These are phyloP conservation scores for Carex arenaria DNA, from an alignment of 202 grass and related monocot species.

Conservation along the genomic window DNA sequence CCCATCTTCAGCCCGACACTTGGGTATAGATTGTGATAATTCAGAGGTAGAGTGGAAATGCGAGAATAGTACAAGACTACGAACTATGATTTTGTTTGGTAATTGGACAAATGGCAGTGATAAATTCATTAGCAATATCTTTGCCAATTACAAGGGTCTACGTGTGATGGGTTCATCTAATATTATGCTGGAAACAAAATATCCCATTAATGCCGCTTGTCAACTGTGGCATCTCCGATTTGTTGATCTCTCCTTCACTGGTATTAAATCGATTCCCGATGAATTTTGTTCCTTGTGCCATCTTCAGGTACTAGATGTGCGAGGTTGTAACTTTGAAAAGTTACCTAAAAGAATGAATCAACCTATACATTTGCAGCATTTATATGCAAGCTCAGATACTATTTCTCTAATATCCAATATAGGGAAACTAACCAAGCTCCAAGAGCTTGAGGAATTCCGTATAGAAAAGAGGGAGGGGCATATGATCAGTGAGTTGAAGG, in stretches of 20 bases:
- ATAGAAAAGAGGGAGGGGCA: neutral
- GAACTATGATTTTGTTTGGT: neutral
- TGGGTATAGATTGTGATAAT: neutral
- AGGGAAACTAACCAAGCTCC: neutral
- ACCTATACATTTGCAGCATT: neutral
- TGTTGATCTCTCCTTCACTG: neutral
- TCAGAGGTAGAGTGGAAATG: neutral
- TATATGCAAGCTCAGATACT: neutral
- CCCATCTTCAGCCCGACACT: neutral
- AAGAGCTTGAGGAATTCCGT: neutral
- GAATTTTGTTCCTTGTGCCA: neutral
- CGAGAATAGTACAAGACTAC: neutral
- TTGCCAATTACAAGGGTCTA: neutral
- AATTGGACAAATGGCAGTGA: neutral
- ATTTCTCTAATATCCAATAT: neutral
- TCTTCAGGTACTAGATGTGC: constrained; percentile 9
- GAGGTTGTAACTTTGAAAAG: neutral
- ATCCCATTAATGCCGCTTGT: neutral
- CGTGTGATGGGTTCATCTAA: neutral
- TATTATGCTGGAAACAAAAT: neutral
- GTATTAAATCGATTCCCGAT: neutral
- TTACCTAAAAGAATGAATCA: neutral
- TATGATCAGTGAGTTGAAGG: neutral
- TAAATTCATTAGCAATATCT: neutral
- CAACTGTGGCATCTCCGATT: neutral